Conservation (phyloP, 2,329 filamentous ascomycete species). For the Trichoderma sp. region DNA sequence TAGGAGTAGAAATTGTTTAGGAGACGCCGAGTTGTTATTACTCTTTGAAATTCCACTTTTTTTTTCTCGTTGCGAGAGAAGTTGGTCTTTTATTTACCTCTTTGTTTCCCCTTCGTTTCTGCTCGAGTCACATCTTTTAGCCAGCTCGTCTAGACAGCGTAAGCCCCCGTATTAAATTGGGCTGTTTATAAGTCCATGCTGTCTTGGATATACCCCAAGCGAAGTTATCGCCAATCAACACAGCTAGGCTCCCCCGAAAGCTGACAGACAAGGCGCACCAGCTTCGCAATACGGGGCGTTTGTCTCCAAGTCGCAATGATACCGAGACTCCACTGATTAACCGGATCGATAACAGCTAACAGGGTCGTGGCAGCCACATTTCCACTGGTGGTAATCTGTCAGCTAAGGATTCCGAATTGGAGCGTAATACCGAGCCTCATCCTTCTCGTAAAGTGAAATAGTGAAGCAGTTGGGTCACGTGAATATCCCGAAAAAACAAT, state of each 20-base stretch:
- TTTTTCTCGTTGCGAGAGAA: not conserved
- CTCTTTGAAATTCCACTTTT: not conserved
- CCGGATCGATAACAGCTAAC: not conserved
- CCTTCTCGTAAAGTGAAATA: conserved; percentile 5
- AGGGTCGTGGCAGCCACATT: conserved; percentile 2
- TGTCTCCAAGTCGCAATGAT: not conserved
- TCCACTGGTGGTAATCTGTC: not conserved
- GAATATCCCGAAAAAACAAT: not conserved
- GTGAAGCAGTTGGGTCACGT: not conserved
- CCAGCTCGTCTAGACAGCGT: not conserved
- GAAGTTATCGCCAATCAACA: conserved; percentile 10
- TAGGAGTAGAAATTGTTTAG: not conserved
- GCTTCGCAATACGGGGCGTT: not conserved
- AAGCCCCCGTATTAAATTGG: not conserved
- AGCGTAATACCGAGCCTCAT: conserved; percentile 12
- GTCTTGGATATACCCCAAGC: not conserved
- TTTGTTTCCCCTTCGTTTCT: not conserved
- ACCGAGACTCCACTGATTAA: conserved; percentile 9
- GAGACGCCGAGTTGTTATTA: not conserved
- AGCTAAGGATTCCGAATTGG: conserved; percentile 2
- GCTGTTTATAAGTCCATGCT: conserved; percentile 7
- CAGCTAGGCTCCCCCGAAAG: conserved; percentile 6
- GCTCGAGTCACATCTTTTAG: not conserved
- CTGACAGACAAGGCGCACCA: not conserved
- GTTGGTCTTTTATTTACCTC: not conserved